Evolutionary conservation across 306 rosid species (phyloP).

Genomic region (Boehmeria nivea): DNA sequence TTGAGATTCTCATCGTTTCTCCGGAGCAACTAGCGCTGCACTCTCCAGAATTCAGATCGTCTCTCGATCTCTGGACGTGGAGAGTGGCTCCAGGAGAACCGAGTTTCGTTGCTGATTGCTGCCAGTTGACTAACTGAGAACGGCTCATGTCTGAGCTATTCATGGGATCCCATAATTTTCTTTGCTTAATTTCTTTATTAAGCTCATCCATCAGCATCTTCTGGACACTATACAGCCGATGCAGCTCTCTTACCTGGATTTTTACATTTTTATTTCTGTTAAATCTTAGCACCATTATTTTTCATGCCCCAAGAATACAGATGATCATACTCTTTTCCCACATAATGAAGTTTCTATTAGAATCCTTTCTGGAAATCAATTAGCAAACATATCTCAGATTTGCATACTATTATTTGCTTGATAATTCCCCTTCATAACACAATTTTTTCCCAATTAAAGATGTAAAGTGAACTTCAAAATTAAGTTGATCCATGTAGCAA

Average conservation of each 20-base stretch:
- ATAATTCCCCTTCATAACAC: no score
- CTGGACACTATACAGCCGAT: constrained; percentile 68
- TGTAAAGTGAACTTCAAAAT: no score
- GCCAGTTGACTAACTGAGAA: constrained; percentile 30
- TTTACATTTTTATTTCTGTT: constrained; percentile 13
- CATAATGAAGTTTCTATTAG: no score
- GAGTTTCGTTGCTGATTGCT: constrained; percentile 23
- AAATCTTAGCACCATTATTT: no score
- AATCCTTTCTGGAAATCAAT: no score
- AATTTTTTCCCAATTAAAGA: no score
- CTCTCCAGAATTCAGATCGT: constrained; percentile 52
- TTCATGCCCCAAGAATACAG: no score
- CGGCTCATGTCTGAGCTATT: constrained; percentile 28
- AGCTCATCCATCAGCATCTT: constrained; percentile 69
- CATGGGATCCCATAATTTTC: constrained; percentile 29
- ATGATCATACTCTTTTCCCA: no score
- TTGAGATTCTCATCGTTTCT: constrained; percentile 42
- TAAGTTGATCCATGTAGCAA: no score
- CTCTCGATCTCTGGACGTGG: constrained; percentile 40
- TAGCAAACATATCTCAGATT: no score
- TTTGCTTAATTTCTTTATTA: constrained; percentile 39
- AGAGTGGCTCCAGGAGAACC: constrained; percentile 27
- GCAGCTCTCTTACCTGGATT: constrained; percentile 78
- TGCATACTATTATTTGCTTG: no score
- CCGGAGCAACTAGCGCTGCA: constrained; percentile 77